Conservation (phyloP, 1,139 yeast species). For the Yamadazyma kanchanaburiensis region DNA sequence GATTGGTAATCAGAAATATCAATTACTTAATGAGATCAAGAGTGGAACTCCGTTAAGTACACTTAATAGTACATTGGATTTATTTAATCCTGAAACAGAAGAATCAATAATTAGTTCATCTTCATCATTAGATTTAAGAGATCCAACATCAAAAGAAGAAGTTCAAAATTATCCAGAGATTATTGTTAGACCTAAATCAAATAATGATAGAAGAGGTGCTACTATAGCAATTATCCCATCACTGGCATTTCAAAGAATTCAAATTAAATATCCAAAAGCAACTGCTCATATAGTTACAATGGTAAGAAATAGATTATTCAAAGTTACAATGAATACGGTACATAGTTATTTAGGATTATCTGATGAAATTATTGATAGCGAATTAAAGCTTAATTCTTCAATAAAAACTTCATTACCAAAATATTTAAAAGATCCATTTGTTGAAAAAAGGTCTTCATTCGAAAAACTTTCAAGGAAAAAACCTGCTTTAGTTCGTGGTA, state of each 20-base stretch:
- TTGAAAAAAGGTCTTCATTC: conserved; percentile 27
- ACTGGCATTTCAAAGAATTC: conserved; percentile 72
- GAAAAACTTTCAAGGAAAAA: conserved; percentile 7
- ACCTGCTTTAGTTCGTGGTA: conserved; percentile 3
- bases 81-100: conserved; percentile 29
- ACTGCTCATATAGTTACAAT: conserved; percentile 94
- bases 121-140: conserved; percentile 11
- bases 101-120: conserved; percentile 7
- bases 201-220: conserved; percentile 39
- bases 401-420: conserved; percentile 49
- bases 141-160: neutral
- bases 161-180: conserved; percentile 34
- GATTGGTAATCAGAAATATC: conserved; percentile 58
- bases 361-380: conserved; percentile 76
- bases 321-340: conserved; percentile 89
- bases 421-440: conserved; percentile 57
- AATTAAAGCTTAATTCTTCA: conserved; percentile 56
- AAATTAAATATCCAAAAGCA: conserved; percentile 77
- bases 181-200: conserved; percentile 55
- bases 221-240: conserved; percentile 92
- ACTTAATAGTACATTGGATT: conserved; percentile 70
- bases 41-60: conserved; percentile 87
- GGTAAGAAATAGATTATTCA: conserved; percentile 78
- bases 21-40: conserved; percentile 77
- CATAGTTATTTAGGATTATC: conserved; percentile 86